A percentile compares a stretch with the other conserved stretches of the same genome.
Evolutionary conservation across 768 basidiomycete species (phyloP).

Genomic region (Kwoniella sp.): DNA sequence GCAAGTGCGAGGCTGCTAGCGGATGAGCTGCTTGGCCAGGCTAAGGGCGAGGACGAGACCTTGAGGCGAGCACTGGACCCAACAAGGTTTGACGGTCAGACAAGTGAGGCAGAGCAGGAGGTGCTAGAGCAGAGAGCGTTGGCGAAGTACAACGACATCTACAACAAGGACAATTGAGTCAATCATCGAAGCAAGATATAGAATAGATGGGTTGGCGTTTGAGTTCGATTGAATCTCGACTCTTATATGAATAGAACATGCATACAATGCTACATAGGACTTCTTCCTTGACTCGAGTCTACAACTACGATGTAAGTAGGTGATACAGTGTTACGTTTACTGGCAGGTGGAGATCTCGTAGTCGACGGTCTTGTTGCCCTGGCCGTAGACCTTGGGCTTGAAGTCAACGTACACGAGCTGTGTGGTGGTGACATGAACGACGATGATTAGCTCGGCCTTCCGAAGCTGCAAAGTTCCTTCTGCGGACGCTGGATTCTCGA

Average conservation of each 20-base stretch:
- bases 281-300: not conserved
- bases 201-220: not conserved
- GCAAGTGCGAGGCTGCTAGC: constrained; percentile 24
- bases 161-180: constrained; percentile 19
- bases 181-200: constrained; percentile 1
- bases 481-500: too few relatives aligned
- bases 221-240: not conserved
- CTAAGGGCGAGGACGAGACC: not conserved
- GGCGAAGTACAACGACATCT: constrained; percentile 27
- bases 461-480: not conserved
- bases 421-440: not conserved
- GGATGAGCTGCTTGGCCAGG: constrained; percentile 5
- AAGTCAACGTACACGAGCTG: constrained; percentile 54
- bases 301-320: not conserved
- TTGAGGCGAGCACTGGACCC: constrained; percentile 21
- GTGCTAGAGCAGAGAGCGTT: constrained; percentile 10
- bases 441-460: not conserved
- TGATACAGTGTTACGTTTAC: constrained; percentile 22
- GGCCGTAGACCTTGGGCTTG: constrained; percentile 46
- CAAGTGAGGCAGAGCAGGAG: not conserved
- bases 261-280: constrained; percentile 8
- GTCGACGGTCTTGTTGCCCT: constrained; percentile 51
- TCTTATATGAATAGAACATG: not conserved
- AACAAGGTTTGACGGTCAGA: constrained; percentile 9
- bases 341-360: constrained; percentile 47